These are phyloP conservation scores for Russula sp. DNA, from an alignment of 768 basidiomycete genomes.

Conservation along the genomic window DNA sequence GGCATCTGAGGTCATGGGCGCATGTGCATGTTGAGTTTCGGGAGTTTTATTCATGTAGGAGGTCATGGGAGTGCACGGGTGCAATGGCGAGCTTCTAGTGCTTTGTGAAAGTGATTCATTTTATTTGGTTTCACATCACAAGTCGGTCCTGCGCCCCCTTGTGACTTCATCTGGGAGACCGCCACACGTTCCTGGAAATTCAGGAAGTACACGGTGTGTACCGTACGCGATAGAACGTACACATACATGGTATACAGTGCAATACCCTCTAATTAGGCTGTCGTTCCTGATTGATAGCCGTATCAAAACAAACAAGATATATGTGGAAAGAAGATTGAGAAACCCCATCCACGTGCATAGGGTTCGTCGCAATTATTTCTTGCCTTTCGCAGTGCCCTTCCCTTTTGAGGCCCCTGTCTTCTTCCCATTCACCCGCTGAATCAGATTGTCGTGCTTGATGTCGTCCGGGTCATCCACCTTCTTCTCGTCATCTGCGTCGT, in stretches of 20 bases:
- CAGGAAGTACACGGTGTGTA: conserved; percentile 6
- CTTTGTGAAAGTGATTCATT: too few species aligned
- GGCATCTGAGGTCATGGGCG: neutral
- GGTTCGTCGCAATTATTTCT: neutral
- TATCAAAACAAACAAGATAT: conserved; percentile 8
- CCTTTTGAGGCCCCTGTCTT: conserved; percentile 10
- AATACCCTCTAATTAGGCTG: conserved; percentile 1
- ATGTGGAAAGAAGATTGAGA: neutral
- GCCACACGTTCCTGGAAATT: neutral
- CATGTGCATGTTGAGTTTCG: too few species aligned
- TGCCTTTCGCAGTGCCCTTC: conserved; percentile 17
- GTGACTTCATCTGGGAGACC: neutral
- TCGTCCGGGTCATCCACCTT: conserved; percentile 22
- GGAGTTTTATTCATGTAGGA: neutral
- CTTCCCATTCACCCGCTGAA: conserved; percentile 22
- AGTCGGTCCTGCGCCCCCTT: neutral
- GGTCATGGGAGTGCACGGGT: neutral
- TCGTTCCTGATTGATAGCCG: neutral
- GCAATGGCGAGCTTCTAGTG: neutral
- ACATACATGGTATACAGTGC: conserved; percentile 1
- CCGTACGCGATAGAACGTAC: too few species aligned
- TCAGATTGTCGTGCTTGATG: conserved; percentile 29
- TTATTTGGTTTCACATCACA: neutral
- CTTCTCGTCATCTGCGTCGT: conserved; percentile 23
- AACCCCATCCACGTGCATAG: neutral